Conservation (phyloP, 331 rosid species). For the Phaseolus coccineus region DNA sequence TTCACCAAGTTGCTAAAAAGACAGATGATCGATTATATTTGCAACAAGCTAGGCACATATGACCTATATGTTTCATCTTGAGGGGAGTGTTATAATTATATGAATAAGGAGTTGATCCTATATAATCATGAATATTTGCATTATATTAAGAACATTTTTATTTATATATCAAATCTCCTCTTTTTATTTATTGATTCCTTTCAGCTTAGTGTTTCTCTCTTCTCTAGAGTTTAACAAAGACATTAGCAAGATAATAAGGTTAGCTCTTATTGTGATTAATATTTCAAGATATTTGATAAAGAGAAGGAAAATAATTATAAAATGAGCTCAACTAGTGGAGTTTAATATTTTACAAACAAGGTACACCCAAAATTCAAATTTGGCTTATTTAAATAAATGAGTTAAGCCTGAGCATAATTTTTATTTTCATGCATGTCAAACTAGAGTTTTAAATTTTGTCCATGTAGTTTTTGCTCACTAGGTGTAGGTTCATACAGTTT, state of each 20-base stretch:
- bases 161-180: too few species aligned
- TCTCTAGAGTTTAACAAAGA: not conserved
- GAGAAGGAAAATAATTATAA: not conserved
- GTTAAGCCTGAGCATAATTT: not conserved
- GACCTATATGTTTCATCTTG: too few species aligned
- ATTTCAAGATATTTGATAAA: not conserved
- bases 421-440: not conserved
- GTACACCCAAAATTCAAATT: not conserved
- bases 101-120: too few species aligned
- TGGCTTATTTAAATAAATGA: not conserved
- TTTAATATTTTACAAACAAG: not conserved
- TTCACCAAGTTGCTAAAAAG: too few species aligned
- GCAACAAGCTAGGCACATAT: too few species aligned
- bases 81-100: too few species aligned
- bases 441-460: not conserved
- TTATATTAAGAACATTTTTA: too few species aligned
- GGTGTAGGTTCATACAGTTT: not conserved
- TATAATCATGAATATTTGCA: too few species aligned
- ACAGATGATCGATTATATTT: too few species aligned
- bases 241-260: constrained; percentile 12
- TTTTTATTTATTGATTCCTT: too few species aligned
- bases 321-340: not conserved
- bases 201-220: too few species aligned
- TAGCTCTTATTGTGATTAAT: not conserved
- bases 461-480: not conserved